Conservation (phyloP, 495 filamentous ascomycete genomes). For the Hypoxylon fuscum region DNA sequence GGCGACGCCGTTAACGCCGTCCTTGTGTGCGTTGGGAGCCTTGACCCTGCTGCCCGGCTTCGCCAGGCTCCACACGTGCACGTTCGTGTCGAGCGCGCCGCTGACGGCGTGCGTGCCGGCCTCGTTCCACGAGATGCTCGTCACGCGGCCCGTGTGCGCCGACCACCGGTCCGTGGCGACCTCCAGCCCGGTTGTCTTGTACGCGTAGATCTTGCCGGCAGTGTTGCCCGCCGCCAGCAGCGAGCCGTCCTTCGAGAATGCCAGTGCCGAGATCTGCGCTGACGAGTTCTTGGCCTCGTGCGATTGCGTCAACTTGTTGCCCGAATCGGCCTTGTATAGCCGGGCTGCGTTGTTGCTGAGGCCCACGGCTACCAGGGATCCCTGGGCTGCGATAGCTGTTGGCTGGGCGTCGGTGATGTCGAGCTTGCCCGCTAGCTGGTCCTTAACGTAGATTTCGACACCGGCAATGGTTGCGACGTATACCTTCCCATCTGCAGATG, state of each 20-base stretch:
- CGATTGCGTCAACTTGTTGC: slow-evolving; percentile 53
- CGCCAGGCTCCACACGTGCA: slow-evolving; percentile 89
- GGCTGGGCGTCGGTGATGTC: slow-evolving; percentile 63
- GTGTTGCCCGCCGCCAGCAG: slow-evolving; percentile 83
- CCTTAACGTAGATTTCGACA: slow-evolving; percentile 71
- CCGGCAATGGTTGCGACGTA: slow-evolving; percentile 73
- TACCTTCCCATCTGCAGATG: slow-evolving; percentile 52
- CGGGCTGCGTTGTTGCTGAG: slow-evolving; percentile 74
- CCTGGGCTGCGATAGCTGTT: slow-evolving; percentile 73
- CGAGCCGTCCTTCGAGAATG: slow-evolving; percentile 79
- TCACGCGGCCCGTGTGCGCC: slow-evolving; percentile 88
- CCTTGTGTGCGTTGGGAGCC: slow-evolving; percentile 87
- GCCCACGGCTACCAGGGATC: slow-evolving; percentile 75
- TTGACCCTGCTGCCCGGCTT: slow-evolving; percentile 84
- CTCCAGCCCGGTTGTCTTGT: slow-evolving; percentile 66
- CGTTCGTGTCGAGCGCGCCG: slow-evolving; percentile 86
- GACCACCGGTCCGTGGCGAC: slow-evolving; percentile 84
- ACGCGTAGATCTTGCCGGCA: slow-evolving; percentile 86
- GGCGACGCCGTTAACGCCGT: slow-evolving; percentile 87
- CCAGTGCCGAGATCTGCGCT: slow-evolving; percentile 69
- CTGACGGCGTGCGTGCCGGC: slow-evolving; percentile 80
- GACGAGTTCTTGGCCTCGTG: slow-evolving; percentile 61
- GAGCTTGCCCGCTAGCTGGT: slow-evolving; percentile 60
- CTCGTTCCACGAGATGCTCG: slow-evolving; percentile 81
- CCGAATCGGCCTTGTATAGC: slow-evolving; percentile 69